A percentile compares a stretch with the other conserved stretches of the same genome.
These are phyloP conservation scores for Epichloe baconii DNA, from an alignment of 2,329 filamentous ascomycete genomes.

Conservation along the genomic window DNA sequence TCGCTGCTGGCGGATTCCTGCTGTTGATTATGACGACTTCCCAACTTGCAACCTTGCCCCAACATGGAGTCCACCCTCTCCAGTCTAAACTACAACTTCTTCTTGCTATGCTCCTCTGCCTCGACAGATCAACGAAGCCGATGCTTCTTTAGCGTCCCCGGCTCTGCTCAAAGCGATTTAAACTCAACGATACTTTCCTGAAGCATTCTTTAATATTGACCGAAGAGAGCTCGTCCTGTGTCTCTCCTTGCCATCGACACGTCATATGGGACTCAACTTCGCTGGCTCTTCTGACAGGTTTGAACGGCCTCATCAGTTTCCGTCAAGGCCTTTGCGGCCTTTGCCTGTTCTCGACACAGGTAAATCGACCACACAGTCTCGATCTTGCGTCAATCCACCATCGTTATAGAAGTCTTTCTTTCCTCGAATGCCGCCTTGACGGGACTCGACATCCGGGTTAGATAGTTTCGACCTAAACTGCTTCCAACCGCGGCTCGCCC, in stretches of 20 bases:
- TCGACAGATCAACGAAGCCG: not conserved
- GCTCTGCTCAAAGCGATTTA: not conserved
- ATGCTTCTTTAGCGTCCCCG: not conserved
- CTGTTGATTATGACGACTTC: constrained; percentile 1
- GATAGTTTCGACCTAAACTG: constrained; percentile 4
- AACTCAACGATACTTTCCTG: not conserved
- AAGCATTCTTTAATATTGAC: not conserved
- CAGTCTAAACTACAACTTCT: not conserved
- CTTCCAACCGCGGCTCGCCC: constrained; percentile 23
- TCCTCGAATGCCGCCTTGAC: constrained; percentile 8
- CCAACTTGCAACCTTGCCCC: not conserved
- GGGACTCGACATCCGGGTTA: not conserved
- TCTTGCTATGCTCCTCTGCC: not conserved
- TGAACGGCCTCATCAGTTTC: not conserved
- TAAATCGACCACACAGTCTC: not conserved
- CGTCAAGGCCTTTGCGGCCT: not conserved
- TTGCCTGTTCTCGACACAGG: not conserved
- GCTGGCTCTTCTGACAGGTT: not conserved
- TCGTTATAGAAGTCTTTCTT: not conserved
- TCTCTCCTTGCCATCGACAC: not conserved
- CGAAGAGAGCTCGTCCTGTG: not conserved
- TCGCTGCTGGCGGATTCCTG: too few species aligned
- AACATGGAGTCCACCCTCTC: constrained; percentile 1
- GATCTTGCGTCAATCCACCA: not conserved
- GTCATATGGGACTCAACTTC: not conserved